phyloP scores from a whole-genome alignment of 2,329 filamentous ascomycete species.

The Bretziella fagacearum region DNA sequence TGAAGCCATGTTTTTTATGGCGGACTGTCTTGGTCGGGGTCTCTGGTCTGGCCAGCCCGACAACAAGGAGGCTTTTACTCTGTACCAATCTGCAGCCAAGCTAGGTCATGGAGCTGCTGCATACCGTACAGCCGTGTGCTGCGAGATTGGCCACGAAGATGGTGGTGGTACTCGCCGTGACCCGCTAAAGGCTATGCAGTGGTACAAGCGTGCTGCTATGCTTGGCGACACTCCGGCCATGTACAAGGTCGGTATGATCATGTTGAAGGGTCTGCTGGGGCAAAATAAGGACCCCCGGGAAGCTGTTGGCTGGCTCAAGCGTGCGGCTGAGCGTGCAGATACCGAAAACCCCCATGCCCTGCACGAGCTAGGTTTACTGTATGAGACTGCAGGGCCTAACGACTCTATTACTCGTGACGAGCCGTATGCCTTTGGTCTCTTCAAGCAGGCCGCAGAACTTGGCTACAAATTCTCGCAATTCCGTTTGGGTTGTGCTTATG shows the following conservation, averaged over 20 bases:
- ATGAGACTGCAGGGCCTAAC: constrained; percentile 46
- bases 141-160: constrained; percentile 87
- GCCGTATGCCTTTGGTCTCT: constrained; percentile 61
- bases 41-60: constrained; percentile 63
- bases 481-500: constrained; percentile 70
- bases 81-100: constrained; percentile 92
- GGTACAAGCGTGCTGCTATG: constrained; percentile 87
- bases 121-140: constrained; percentile 91
- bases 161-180: constrained; percentile 86
- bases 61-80: constrained; percentile 76
- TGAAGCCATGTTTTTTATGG: constrained; percentile 86
- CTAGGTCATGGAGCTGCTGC: constrained; percentile 70
- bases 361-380: constrained; percentile 63
- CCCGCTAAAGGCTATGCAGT: constrained; percentile 86
- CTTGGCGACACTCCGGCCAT: constrained; percentile 85
- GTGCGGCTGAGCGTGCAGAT: constrained; percentile 77
- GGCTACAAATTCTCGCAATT: constrained; percentile 95
- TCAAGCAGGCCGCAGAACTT: constrained; percentile 68
- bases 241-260: constrained; percentile 97
- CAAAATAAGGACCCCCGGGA: constrained; percentile 69
- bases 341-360: constrained; percentile 84
- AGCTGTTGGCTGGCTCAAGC: constrained; percentile 81
- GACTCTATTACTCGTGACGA: constrained; percentile 70
- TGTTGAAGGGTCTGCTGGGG: constrained; percentile 82
- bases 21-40: constrained; percentile 75